Evolutionary conservation across 768 basidiomycete genomes (phyloP).

Genomic region (Chalciporus sphaerocephalus): DNA sequence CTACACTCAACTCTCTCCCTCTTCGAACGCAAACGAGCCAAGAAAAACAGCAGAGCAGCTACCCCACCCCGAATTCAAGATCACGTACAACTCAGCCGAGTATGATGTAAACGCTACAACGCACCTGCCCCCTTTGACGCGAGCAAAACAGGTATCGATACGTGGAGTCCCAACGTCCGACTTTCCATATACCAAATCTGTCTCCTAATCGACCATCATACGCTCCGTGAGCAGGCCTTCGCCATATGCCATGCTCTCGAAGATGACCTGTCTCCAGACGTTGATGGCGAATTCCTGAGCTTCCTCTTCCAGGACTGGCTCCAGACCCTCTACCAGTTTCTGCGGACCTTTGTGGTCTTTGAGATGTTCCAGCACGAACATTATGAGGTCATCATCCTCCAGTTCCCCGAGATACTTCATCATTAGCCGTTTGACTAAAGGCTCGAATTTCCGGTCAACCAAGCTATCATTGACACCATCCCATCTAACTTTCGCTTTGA

Average conservation of each 20-base stretch:
- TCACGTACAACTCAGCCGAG: slow-evolving; percentile 39
- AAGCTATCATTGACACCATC: slow-evolving; percentile 78
- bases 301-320: slow-evolving; percentile 92
- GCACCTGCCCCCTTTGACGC: slow-evolving; percentile 51
- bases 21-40: slow-evolving; percentile 14
- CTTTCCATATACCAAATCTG: slow-evolving; percentile 6
- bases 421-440: slow-evolving; percentile 79
- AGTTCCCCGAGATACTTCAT: slow-evolving; percentile 85
- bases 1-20: slow-evolving; percentile 17
- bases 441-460: slow-evolving; percentile 83
- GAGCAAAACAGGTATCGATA: slow-evolving; percentile 25
- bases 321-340: slow-evolving; percentile 85
- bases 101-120: slow-evolving; percentile 48
- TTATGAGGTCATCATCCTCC: slow-evolving; percentile 89
- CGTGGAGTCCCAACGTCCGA: slow-evolving; percentile 17
- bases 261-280: slow-evolving; percentile 90
- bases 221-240: slow-evolving; percentile 85
- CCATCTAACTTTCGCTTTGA: slow-evolving; percentile 87
- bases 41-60: slow-evolving; percentile 18
- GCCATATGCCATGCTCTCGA: slow-evolving; percentile 91
- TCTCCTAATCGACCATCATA: slow-evolving; percentile 66
- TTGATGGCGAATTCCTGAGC: slow-evolving; percentile 71
- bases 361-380: slow-evolving; percentile 90
- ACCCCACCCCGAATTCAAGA: slow-evolving; percentile 27
- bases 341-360: slow-evolving; percentile 84